These are phyloP conservation scores for Ochetophila trinervis DNA, from an alignment of 306 rosid species.

Conservation along the genomic window DNA sequence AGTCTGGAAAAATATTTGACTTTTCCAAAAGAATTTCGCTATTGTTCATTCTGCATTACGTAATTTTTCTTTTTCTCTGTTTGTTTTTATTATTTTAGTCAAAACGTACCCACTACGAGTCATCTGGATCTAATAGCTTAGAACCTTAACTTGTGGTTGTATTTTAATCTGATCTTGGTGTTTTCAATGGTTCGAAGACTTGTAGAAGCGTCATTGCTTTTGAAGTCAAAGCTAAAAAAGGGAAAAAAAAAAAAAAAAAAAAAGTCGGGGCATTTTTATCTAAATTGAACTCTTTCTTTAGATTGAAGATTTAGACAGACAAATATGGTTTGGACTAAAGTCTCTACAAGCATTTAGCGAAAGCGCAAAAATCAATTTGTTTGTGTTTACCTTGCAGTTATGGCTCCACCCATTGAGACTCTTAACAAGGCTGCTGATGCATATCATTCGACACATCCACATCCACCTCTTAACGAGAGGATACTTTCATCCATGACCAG, in stretches of 20 bases:
- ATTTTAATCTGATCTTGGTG: background rate
- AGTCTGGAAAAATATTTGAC: no score
- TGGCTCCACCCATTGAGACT: constrained; percentile 66
- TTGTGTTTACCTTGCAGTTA: constrained; percentile 39
- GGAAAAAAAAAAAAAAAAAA: no score
- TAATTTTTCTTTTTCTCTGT: no score
- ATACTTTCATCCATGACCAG: constrained; percentile 92
- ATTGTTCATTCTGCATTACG: no score
- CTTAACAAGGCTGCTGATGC: constrained; percentile 34
- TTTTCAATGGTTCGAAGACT: background rate
- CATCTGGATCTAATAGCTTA: constrained; percentile 18
- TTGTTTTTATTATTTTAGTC: no score
- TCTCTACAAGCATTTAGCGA: background rate
- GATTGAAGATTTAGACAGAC: no score
- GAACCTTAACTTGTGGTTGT: background rate
- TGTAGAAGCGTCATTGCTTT: background rate
- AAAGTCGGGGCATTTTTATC: no score
- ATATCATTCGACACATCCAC: constrained; percentile 22
- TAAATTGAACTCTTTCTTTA: no score
- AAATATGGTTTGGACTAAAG: no score
- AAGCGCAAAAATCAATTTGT: no score
- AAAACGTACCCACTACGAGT: background rate
- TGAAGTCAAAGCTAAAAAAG: no score
- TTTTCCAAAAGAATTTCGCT: no score
- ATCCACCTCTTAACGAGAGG: constrained; percentile 91